A percentile compares a stretch with the other conserved stretches of the same genome.
Conservation (phyloP, 495 filamentous ascomycete genomes). For the Acidiella bohemica region DNA sequence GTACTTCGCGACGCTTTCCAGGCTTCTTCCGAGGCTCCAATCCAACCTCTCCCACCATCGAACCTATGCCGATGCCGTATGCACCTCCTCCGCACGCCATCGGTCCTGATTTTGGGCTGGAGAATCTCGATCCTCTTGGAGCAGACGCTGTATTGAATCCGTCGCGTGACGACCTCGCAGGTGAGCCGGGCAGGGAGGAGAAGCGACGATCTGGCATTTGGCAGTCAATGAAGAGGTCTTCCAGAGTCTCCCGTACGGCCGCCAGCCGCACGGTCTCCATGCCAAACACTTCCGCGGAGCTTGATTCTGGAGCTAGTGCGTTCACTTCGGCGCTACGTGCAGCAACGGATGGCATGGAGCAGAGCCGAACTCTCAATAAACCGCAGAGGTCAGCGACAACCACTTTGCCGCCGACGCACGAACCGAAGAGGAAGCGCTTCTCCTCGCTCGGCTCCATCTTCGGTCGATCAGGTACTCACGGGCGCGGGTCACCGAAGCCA, state of each 20-base stretch:
- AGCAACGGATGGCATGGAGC: not conserved
- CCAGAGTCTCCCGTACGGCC: slow-evolving; percentile 2
- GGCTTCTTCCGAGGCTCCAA: slow-evolving; percentile 5
- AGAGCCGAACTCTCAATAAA: slow-evolving; percentile 4
- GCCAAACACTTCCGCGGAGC: not conserved
- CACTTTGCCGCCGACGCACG: slow-evolving; percentile 8
- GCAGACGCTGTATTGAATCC: too few relatives aligned
- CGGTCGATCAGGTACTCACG: slow-evolving; percentile 16
- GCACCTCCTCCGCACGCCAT: not conserved
- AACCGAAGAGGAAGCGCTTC: slow-evolving; percentile 36
- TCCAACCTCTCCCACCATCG: not conserved
- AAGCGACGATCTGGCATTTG: slow-evolving; percentile 14
- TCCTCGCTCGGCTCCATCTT: slow-evolving; percentile 31
- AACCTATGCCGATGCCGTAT: not conserved
- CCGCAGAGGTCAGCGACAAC: slow-evolving; percentile 8
- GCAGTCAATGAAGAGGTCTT: slow-evolving; percentile 11
- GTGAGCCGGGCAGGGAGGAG: not conserved
- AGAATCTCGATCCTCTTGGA: too few relatives aligned
- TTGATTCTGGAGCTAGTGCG: not conserved
- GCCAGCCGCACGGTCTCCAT: too few relatives aligned
- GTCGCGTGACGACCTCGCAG: too few relatives aligned
- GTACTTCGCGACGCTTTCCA: not conserved
- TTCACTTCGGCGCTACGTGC: not conserved
- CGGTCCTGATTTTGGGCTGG: slow-evolving; percentile 1
- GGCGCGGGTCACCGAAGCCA: slow-evolving; percentile 9